phyloP scores from a whole-genome alignment of 495 filamentous ascomycete genomes.

The Pseudotulostoma volvatum region DNA sequence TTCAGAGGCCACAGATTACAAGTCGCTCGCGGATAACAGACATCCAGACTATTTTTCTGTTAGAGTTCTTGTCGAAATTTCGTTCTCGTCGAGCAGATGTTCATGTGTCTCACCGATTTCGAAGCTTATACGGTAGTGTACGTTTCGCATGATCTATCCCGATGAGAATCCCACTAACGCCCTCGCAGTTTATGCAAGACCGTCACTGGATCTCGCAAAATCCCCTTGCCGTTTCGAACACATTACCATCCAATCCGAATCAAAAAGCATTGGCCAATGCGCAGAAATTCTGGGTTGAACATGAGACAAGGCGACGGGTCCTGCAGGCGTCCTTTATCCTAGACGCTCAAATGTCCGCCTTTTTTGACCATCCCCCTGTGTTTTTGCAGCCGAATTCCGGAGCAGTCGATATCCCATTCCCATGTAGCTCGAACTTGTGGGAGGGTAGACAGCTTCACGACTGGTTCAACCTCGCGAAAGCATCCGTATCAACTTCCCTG shows the following conservation, averaged over 20 bases:
- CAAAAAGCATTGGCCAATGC: constrained; percentile 7
- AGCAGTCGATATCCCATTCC: constrained; percentile 7
- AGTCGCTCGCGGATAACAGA: constrained; percentile 9
- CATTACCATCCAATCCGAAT: neutral
- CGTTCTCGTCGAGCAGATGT: constrained; percentile 7
- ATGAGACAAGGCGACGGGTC: constrained; percentile 15
- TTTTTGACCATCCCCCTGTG: constrained; percentile 7
- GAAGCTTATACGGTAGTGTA: constrained; percentile 7
- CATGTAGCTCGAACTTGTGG: constrained; percentile 8
- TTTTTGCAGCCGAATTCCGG: constrained; percentile 1
- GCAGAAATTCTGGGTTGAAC: constrained; percentile 30
- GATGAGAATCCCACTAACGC: neutral
- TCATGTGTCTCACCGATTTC: constrained; percentile 7
- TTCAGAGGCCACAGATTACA: constrained; percentile 5
- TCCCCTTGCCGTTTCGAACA: constrained; percentile 5
- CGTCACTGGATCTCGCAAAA: constrained; percentile 4
- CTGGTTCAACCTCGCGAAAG: constrained; percentile 6
- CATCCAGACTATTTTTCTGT: constrained; percentile 9
- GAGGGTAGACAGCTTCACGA: constrained; percentile 3
- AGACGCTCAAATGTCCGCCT: constrained; percentile 6
- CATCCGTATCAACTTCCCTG: constrained; percentile 3
- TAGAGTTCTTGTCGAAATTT: constrained; percentile 8
- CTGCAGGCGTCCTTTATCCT: constrained; percentile 10
- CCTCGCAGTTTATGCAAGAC: constrained; percentile 3
- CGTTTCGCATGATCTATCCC: neutral